These are phyloP conservation scores for Metarhizium guizhouense DNA, from an alignment of 2,329 filamentous ascomycete genomes.

Conservation along the genomic window DNA sequence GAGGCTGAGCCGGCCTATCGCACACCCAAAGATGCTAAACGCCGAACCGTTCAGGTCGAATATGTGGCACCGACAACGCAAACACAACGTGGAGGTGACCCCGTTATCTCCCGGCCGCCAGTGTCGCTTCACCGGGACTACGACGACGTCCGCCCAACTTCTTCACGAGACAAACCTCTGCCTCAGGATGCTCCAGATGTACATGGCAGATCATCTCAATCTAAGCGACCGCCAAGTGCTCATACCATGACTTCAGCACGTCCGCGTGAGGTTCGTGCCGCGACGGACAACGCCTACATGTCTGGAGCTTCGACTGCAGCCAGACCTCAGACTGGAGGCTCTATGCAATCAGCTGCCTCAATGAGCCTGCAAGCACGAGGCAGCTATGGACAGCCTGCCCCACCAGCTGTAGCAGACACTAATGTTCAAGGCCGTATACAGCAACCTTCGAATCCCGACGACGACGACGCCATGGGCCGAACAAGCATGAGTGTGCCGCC, in stretches of 20 bases:
- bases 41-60: constrained; percentile 92
- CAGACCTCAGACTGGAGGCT: constrained; percentile 74
- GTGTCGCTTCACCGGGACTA: constrained; percentile 29
- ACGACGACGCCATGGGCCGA: constrained; percentile 62
- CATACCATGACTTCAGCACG: constrained; percentile 25
- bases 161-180: constrained; percentile 47
- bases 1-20: constrained; percentile 48
- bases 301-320: constrained; percentile 31
- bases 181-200: constrained; percentile 48
- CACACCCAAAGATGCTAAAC: constrained; percentile 77
- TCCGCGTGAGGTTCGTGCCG: constrained; percentile 27
- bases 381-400: constrained; percentile 75
- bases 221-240: constrained; percentile 38
- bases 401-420: constrained; percentile 77
- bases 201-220: constrained; percentile 26
- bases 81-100: constrained; percentile 58
- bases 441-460: constrained; percentile 54
- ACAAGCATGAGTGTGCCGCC: constrained; percentile 49
- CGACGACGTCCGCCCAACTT: constrained; percentile 23
- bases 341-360: constrained; percentile 60
- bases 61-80: constrained; percentile 89
- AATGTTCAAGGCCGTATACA: constrained; percentile 86
- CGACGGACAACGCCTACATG: constrained; percentile 33
- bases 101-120: constrained; percentile 17
- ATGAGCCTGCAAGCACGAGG: constrained; percentile 57